Conservation (phyloP, 2,329 filamentous ascomycete genomes). For the Cordyceps farinosa region DNA sequence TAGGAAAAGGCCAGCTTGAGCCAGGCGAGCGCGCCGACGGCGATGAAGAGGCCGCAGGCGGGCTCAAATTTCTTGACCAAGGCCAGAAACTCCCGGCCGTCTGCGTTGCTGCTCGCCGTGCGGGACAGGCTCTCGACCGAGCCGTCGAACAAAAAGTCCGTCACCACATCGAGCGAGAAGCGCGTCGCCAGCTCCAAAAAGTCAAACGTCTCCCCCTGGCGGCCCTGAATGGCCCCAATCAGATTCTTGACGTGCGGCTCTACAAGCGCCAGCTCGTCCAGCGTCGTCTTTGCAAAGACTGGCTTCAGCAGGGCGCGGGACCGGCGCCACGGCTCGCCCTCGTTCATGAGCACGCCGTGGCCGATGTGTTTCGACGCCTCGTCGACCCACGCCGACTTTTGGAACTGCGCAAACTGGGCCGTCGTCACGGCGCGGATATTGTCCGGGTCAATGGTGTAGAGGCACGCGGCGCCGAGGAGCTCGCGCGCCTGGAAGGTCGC, state of each 20-base stretch:
- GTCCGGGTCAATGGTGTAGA: conserved; percentile 16
- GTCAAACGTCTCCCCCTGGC: not conserved
- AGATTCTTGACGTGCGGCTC: conserved; percentile 3
- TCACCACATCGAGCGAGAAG: conserved; percentile 14
- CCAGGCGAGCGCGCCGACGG: conserved; percentile 11
- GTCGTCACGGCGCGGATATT: conserved; percentile 15
- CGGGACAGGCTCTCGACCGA: conserved; percentile 1
- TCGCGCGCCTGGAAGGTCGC: conserved; percentile 6
- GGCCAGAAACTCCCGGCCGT: conserved; percentile 1
- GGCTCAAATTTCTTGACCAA: conserved; percentile 14
- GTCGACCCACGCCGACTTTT: conserved; percentile 14
- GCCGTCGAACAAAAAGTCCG: conserved; percentile 15
- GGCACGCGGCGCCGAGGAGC: conserved; percentile 10
- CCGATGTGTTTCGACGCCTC: conserved; percentile 18
- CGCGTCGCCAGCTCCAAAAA: conserved; percentile 10
- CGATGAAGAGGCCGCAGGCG: conserved; percentile 13
- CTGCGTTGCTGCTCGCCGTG: not conserved
- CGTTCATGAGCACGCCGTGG: conserved; percentile 14
- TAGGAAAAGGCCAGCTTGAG: conserved; percentile 5
- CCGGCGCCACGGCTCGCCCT: conserved; percentile 8
- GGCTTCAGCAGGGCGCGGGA: conserved; percentile 9
- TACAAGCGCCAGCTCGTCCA: conserved; percentile 13
- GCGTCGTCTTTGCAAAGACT: conserved; percentile 6
- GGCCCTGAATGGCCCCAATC: not conserved
- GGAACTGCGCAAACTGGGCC: conserved; percentile 7